A percentile compares a stretch with the other conserved stretches of the same genome.
These are phyloP conservation scores for Medicago ruthenica DNA, from an alignment of 306 rosid genomes.

Conservation along the genomic window DNA sequence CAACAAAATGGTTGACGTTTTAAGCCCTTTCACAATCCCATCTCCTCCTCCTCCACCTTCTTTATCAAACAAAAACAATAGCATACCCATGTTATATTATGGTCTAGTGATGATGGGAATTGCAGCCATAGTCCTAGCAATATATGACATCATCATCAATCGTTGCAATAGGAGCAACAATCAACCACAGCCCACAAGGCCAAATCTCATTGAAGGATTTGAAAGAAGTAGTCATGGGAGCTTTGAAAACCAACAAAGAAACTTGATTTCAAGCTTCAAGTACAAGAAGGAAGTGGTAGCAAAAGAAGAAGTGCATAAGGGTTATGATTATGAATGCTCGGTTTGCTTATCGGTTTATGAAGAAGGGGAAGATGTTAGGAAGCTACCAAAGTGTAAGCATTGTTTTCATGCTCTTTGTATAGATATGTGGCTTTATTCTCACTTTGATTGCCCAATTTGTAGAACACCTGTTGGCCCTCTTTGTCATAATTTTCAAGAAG, in stretches of 20 bases:
- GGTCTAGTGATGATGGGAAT: conserved; percentile 71
- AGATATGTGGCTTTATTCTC: conserved; percentile 94
- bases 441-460: conserved; percentile 90
- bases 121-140: conserved; percentile 57
- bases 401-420: conserved; percentile 78
- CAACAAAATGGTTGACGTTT: conserved; percentile 1
- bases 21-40: conserved; percentile 15
- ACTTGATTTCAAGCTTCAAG: conserved; percentile 68
- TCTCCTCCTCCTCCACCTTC: conserved; percentile 25
- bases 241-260: conserved; percentile 47
- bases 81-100: conserved; percentile 70
- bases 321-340: conserved; percentile 61
- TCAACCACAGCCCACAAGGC: conserved; percentile 4
- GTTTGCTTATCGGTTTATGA: conserved; percentile 83
- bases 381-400: conserved; percentile 77
- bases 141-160: conserved; percentile 69
- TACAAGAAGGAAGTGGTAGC: conserved; percentile 65
- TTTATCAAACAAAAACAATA: conserved; percentile 43
- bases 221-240: not conserved
- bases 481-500: conserved; percentile 40
- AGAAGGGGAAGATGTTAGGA: conserved; percentile 88
- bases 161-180: conserved; percentile 3
- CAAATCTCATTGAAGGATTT: not conserved
- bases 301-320: not conserved
- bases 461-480: conserved; percentile 57